Evolutionary conservation across 139 green algal species (phyloP), one percentile per base, ranked within the genome.

Genomic region (Chlamydomonas sp.): DNA sequence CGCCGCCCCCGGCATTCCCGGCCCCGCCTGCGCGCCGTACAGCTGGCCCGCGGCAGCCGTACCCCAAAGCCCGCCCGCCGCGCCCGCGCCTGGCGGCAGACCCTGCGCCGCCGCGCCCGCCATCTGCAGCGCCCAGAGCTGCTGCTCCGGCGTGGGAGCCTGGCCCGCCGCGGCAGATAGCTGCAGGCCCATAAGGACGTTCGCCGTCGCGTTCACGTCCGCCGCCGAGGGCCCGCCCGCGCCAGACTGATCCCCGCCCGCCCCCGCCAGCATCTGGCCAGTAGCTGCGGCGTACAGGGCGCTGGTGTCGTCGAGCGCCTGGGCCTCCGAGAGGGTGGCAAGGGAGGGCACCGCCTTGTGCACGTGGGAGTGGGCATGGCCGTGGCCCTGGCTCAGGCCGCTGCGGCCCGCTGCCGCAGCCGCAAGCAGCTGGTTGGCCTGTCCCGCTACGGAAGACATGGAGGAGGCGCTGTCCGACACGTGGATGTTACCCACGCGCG

Each of bases 381-480:
- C 15, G 18, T 63, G 60, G 6, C 16, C 77, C 9, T 5, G 3
- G 72, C 85, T 67, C 8, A 81, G 78, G 2, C 67, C 67, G 78
- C 85, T 79, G 66, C 85, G 85, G 57, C 85, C 79, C 63, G 83
- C 60, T 57, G 62, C 71, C 62, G 69, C 86, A 4, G 79, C 88
- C 18, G 69, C 88, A 1, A 83, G 60, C 20, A 87, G 61, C 63
- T 81, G 83, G n/a, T 62, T 75, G 31, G 73, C 61, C 61, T 73
- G 82, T 5, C 82, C 83, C 6, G 72, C 73, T 12, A 87, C 83
- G 8, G 72, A 80, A 1, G 83, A 80, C 83, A 94, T 94, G 79
- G 77, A 90, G 58, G 88, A 93, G 0, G 92, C 90, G 5, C 83
- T 89, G 80, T 94, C 92, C 2, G 83, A 92, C 57, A 94, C 88